A percentile compares a stretch with the other conserved stretches of the same genome.
These are phyloP conservation scores for Xylariaceae sp. DNA, from an alignment of 2,329 filamentous ascomycete species.

Conservation along the genomic window DNA sequence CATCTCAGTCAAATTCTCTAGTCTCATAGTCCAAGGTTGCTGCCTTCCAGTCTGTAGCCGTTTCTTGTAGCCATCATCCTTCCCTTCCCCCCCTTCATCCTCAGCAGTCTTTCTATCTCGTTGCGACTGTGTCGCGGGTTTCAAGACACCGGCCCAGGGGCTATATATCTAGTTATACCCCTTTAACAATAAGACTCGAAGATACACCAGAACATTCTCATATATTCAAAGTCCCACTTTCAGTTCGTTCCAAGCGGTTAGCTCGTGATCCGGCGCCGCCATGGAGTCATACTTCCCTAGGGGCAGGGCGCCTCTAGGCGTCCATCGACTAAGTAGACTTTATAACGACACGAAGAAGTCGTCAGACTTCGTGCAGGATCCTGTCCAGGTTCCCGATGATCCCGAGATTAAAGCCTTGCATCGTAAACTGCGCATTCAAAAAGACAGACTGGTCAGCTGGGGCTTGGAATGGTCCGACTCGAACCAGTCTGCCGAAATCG, in stretches of 20 bases:
- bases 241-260: not conserved
- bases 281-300: constrained; percentile 51
- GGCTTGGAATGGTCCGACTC: constrained; percentile 77
- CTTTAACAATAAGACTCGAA: not conserved
- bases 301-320: constrained; percentile 50
- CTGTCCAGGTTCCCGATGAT: constrained; percentile 56
- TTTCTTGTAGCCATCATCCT: not conserved
- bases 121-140: not conserved
- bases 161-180: not conserved
- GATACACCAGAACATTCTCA: not conserved
- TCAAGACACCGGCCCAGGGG: constrained; percentile 3
- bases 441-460: constrained; percentile 73
- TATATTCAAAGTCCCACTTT: not conserved
- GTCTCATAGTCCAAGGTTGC: not conserved
- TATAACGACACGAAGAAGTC: constrained; percentile 79
- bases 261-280: constrained; percentile 7
- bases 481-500: constrained; percentile 63
- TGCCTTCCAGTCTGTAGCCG: not conserved
- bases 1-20: not conserved
- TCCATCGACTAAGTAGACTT: constrained; percentile 62
- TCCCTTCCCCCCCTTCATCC: not conserved
- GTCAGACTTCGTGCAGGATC: constrained; percentile 65
- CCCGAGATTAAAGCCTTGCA: constrained; percentile 68
- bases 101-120: not conserved
- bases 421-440: constrained; percentile 73